Evolutionary conservation across 768 basidiomycete species (phyloP).

Genomic region (Austroboletus eburneus): DNA sequence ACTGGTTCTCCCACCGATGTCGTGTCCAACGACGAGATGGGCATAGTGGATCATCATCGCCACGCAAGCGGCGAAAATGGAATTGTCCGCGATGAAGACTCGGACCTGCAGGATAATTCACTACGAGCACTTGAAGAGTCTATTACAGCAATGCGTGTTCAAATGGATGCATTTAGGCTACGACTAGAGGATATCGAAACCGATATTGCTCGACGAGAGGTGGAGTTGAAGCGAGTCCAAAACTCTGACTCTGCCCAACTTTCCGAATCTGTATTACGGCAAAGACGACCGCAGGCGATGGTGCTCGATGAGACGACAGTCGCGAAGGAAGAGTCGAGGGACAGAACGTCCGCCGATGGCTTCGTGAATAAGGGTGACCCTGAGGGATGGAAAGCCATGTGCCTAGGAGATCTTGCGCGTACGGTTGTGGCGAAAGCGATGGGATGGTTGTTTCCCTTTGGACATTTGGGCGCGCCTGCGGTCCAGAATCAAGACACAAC

Average conservation of each 20-base stretch:
- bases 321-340: no score
- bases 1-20: constrained; percentile 13
- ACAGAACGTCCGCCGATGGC: not conserved
- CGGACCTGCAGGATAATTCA: not conserved
- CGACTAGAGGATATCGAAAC: constrained; percentile 28
- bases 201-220: constrained; percentile 17
- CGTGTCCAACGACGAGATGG: not conserved
- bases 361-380: not conserved
- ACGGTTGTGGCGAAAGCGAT: constrained; percentile 14
- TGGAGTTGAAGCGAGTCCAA: not conserved
- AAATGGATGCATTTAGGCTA: constrained; percentile 23
- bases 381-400: constrained; percentile 4
- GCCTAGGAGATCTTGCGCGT: constrained; percentile 10
- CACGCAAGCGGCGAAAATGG: not conserved
- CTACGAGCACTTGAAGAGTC: constrained; percentile 23
- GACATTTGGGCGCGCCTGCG: not conserved
- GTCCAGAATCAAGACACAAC: not conserved
- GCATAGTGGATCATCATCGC: not conserved
- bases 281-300: not conserved
- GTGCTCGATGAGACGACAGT: not conserved
- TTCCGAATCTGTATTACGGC: not conserved
- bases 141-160: constrained; percentile 18
- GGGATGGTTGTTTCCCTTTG: constrained; percentile 25
- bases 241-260: not conserved
- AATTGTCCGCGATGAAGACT: not conserved